Evolutionary conservation across 768 basidiomycete species (phyloP).

Genomic region (Collybiopsis confluens): DNA sequence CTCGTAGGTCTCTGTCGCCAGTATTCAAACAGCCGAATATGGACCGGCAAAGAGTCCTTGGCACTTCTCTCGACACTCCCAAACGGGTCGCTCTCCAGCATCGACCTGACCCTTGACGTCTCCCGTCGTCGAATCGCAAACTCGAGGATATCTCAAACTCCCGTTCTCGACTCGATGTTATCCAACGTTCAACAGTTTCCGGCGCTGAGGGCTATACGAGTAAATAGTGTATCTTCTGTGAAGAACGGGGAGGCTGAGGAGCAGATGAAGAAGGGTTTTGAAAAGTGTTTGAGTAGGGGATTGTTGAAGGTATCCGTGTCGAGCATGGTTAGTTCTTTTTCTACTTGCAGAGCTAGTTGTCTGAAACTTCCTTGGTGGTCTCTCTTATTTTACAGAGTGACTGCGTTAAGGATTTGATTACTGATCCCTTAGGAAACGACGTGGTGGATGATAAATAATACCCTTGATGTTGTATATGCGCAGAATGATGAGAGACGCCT

Average conservation of each 20-base stretch:
- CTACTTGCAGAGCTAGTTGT: no score
- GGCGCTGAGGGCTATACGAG: neutral
- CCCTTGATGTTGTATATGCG: no score
- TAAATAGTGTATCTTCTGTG: neutral
- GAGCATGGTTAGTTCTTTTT: neutral
- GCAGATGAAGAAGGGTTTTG: neutral
- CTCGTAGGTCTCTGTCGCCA: neutral
- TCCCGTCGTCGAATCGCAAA: neutral
- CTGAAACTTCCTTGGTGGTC: no score
- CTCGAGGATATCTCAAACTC: neutral
- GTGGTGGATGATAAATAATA: no score
- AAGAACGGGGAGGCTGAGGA: neutral
- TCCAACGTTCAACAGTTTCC: neutral
- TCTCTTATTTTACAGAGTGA: no score
- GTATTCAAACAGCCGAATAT: neutral
- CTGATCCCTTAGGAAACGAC: no score
- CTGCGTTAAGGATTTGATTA: no score
- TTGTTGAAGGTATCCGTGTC: neutral
- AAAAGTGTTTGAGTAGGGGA: neutral
- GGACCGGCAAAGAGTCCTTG: slow-evolving; percentile 1
- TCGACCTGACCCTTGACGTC: neutral
- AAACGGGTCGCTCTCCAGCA: neutral
- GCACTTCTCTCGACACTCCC: neutral
- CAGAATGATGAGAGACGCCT: no score
- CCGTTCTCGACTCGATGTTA: neutral